phyloP scores from a whole-genome alignment of 1,139 yeast genomes.

The Nakaseomyces delphensis region DNA sequence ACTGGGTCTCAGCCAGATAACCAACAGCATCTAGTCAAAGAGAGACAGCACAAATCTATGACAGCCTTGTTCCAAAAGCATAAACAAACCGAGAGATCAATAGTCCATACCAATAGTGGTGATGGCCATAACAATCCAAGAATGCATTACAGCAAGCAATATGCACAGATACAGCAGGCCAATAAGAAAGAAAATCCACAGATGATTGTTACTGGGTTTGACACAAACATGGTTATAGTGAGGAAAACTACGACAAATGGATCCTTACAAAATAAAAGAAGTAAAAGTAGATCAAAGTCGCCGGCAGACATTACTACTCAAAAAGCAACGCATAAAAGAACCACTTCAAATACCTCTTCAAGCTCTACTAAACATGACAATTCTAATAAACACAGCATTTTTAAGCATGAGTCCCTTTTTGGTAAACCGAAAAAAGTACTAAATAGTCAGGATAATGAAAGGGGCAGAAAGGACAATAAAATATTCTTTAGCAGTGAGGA shows the following conservation, averaged over 20 bases:
- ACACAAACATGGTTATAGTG: constrained; percentile 17
- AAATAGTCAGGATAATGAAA: constrained; percentile 3
- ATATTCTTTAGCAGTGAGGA: constrained; percentile 30
- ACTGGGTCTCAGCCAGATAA: not conserved
- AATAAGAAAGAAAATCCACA: constrained; percentile 17
- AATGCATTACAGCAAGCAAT: not conserved
- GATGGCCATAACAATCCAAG: constrained; percentile 3
- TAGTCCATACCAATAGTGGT: constrained; percentile 5
- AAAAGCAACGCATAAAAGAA: constrained; percentile 4
- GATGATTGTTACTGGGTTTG: constrained; percentile 22
- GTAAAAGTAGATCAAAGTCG: constrained; percentile 6
- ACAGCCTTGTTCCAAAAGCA: constrained; percentile 10
- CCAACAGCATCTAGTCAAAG: not conserved
- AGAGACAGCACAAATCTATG: constrained; percentile 8
- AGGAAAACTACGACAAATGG: constrained; percentile 9
- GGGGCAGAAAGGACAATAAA: constrained; percentile 9
- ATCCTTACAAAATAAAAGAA: not conserved
- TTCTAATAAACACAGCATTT: constrained; percentile 1
- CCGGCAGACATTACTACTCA: constrained; percentile 3
- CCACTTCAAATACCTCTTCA: not conserved
- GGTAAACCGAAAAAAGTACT: constrained; percentile 10
- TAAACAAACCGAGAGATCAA: constrained; percentile 6
- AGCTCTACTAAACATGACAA: not conserved
- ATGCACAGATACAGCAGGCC: constrained; percentile 1
- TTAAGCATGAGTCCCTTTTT: constrained; percentile 13